These are phyloP conservation scores for Spongospora subterranea DNA, from an alignment of 208 protist species.

Conservation along the genomic window DNA sequence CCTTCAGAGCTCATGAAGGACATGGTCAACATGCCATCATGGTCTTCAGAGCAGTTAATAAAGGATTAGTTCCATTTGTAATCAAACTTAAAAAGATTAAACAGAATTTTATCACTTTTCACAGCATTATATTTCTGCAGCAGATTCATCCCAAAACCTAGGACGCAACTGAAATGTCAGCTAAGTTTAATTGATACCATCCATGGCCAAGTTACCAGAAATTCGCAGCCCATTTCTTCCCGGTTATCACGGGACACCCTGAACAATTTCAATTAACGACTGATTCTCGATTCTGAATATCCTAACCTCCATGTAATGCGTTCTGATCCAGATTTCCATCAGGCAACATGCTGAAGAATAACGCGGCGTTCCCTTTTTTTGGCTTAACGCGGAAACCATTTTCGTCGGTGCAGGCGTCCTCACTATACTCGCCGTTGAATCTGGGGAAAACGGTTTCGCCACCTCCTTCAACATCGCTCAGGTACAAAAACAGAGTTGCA, in stretches of 20 bases:
- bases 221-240: constrained; percentile 55
- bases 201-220: constrained; percentile 38
- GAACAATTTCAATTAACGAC: neutral
- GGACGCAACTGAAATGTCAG: neutral
- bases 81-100: too few species aligned
- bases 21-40: too few species aligned
- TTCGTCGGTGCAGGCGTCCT: neutral
- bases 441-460: constrained; percentile 19
- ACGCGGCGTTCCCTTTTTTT: constrained; percentile 43
- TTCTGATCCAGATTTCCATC: constrained; percentile 43
- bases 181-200: neutral
- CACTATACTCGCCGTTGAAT: neutral
- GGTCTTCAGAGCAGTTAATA: too few species aligned
- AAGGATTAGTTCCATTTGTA: too few species aligned
- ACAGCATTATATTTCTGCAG: too few species aligned
- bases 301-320: constrained; percentile 15
- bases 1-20: too few species aligned
- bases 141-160: too few species aligned
- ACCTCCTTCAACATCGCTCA: constrained; percentile 31
- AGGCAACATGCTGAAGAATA: constrained; percentile 59
- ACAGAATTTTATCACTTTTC: too few species aligned
- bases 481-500: constrained; percentile 45
- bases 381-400: neutral
- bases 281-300: neutral
- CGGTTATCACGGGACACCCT: constrained; percentile 53